phyloP scores from a whole-genome alignment of 1,139 yeast genomes.

The Casaregolazyma suthepensis region DNA sequence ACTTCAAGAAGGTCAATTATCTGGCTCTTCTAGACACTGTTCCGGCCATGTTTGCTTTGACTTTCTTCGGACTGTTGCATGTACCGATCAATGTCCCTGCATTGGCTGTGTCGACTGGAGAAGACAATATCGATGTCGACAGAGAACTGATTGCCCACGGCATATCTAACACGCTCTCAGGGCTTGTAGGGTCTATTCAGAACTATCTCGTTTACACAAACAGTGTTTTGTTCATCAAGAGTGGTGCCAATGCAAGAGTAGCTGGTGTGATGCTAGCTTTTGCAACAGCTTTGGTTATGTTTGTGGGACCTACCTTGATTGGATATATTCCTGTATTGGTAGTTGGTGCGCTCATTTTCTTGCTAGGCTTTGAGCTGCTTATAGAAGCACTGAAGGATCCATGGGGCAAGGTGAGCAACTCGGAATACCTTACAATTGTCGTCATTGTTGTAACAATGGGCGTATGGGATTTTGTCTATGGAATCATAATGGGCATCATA shows the following conservation, averaged over 20 bases:
- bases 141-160: conserved; percentile 95
- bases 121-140: conserved; percentile 78
- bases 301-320: conserved; percentile 86
- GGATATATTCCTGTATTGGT: conserved; percentile 93
- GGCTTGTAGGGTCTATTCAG: conserved; percentile 79
- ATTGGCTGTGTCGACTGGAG: conserved; percentile 80
- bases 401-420: conserved; percentile 61
- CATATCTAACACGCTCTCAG: conserved; percentile 80
- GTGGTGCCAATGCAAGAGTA: conserved; percentile 85
- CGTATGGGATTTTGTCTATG: conserved; percentile 87
- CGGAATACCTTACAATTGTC: conserved; percentile 78
- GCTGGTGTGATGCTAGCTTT: conserved; percentile 84
- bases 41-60: conserved; percentile 92
- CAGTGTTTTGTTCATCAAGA: conserved; percentile 81
- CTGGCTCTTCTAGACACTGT: conserved; percentile 56
- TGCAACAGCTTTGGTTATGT: conserved; percentile 75
- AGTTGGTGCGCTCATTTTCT: conserved; percentile 84
- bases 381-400: conserved; percentile 86
- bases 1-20: conserved; percentile 71
- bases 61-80: conserved; percentile 91
- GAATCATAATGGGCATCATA: conserved; percentile 83
- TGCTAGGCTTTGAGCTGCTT: conserved; percentile 82
- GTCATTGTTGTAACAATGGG: conserved; percentile 93
- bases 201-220: conserved; percentile 93
- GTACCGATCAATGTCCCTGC: conserved; percentile 98